phyloP scores from a whole-genome alignment of 148 eudicot genomes.

The Arctostaphylos glauca region DNA sequence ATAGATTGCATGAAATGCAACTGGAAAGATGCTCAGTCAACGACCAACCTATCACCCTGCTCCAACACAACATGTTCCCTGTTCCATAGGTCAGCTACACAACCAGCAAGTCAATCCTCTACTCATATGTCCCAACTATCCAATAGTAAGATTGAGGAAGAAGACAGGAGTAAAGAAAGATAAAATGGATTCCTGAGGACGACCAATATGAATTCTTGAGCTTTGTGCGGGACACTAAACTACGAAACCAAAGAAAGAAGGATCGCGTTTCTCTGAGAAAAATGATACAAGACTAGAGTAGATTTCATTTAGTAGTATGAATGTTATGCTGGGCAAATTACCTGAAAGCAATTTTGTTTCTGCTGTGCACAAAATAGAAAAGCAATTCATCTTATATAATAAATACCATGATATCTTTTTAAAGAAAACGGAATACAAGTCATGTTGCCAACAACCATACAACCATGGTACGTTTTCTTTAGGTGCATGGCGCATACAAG shows the following conservation, averaged over 20 bases:
- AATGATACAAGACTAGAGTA: no score
- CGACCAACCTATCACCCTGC: neutral
- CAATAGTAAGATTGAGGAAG: neutral
- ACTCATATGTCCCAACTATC: neutral
- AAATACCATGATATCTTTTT: neutral
- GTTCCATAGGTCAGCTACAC: neutral
- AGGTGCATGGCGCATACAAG: neutral
- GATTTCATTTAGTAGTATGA: no score
- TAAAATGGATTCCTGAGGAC: no score
- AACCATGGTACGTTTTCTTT: neutral
- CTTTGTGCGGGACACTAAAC: no score
- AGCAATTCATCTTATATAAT: neutral
- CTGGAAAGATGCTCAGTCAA: neutral
- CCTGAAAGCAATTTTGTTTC: neutral
- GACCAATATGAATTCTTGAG: no score
- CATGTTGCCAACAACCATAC: neutral
- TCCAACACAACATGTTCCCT: neutral
- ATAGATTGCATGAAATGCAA: neutral
- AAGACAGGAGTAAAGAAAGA: no score
- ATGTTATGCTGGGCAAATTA: neutral
- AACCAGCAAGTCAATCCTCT: neutral
- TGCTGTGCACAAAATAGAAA: neutral
- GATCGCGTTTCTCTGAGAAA: no score
- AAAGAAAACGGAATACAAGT: neutral
- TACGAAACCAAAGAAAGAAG: no score